Conservation (phyloP, 805 yeast genomes). For the Cyberlindnera sargentensis region DNA sequence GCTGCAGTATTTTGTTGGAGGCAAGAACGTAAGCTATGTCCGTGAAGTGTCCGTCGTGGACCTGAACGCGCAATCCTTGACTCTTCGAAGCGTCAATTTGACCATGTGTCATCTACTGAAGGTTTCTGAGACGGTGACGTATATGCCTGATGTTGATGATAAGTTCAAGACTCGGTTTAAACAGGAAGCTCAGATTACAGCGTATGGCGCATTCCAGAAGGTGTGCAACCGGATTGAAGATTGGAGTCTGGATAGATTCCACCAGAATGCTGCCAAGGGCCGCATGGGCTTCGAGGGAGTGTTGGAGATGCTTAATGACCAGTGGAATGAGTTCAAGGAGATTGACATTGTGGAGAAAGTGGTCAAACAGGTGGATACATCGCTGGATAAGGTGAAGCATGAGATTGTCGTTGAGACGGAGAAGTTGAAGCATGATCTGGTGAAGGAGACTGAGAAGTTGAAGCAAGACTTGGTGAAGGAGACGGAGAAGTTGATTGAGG, state of each 20-base stretch:
- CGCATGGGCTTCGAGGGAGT: conserved; percentile 81
- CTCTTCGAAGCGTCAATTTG: conserved; percentile 79
- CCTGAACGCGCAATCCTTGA: conserved; percentile 51
- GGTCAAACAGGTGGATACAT: conserved; percentile 24
- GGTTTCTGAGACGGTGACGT: conserved; percentile 84
- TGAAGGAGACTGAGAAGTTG: conserved; percentile 22
- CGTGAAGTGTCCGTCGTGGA: conserved; percentile 88
- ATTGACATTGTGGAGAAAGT: conserved; percentile 26
- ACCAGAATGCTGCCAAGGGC: conserved; percentile 81
- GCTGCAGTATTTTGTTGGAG: conserved; percentile 69
- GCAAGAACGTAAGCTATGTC: conserved; percentile 66
- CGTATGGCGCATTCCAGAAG: conserved; percentile 63
- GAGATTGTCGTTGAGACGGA: conserved; percentile 27
- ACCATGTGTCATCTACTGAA: conserved; percentile 69
- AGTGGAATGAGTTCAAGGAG: conserved; percentile 24
- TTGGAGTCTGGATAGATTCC: conserved; percentile 85
- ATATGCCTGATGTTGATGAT: conserved; percentile 57
- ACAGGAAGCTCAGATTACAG: conserved; percentile 86
- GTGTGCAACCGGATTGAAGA: conserved; percentile 83
- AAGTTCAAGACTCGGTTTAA: conserved; percentile 55
- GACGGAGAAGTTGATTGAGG: conserved; percentile 27
- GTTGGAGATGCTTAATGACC: conserved; percentile 40
- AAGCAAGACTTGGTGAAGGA: conserved; percentile 27
- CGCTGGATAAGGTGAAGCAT: conserved; percentile 42
- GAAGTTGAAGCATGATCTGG: conserved; percentile 23